Base-by-base conservation (phyloP, 2,329 filamentous ascomycete genomes). In the Thelonectria rubi region DNA sequence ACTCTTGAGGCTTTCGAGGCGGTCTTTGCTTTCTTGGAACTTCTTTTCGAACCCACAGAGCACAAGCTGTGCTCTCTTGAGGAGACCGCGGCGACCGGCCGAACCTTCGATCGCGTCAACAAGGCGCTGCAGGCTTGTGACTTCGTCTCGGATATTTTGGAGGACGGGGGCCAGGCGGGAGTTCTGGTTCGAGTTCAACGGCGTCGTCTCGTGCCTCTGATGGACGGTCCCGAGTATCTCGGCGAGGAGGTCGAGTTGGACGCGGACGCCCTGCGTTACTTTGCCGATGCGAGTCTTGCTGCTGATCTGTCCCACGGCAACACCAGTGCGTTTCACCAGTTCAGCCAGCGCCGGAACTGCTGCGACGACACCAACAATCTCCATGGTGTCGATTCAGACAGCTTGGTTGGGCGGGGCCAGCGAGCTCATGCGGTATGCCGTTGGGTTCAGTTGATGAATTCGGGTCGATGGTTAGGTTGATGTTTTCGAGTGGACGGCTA, bases 191-290 rank as follows among this genome's bases (percentile, higher is more conserved):
- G 9, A 14, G 18, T 5, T 42, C 8, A 37, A 17, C 11, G 37
- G 10, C 18, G 20, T 45, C 12, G 20, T 55, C 21, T 55, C 43
- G 14, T 54, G 30, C 8, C 37, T 14, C 10, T 39, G 32, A 3
- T 39, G 52, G 9, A 55, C 37, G 40, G 18, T 45, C 2, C 26
- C 42, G 12, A 55, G 34, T 10, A 55, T 20, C 14, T 37, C 34
- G 30, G 32, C 30, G 9, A 55, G 52, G 12, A 55, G 52, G n/a
- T 55, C 42, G 26, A 55, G 42, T 20, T 55, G 52, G 43, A 17
- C 26, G 18, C 21, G 52, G 15, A 55, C 17, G 17, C 45, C 52
- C 26, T 46, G 26, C 3, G 45, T 15, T 14, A 47, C 20, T 15
- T 46, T 45, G 9, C 34, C 32, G n/a, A 32, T 47, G 26, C 52